Percentiles rank a stretch among this genome's conserved stretches.
Evolutionary conservation across 1,284 basidiomycete species (phyloP).

Genomic region (Mycosarcoma mackinlayi): DNA sequence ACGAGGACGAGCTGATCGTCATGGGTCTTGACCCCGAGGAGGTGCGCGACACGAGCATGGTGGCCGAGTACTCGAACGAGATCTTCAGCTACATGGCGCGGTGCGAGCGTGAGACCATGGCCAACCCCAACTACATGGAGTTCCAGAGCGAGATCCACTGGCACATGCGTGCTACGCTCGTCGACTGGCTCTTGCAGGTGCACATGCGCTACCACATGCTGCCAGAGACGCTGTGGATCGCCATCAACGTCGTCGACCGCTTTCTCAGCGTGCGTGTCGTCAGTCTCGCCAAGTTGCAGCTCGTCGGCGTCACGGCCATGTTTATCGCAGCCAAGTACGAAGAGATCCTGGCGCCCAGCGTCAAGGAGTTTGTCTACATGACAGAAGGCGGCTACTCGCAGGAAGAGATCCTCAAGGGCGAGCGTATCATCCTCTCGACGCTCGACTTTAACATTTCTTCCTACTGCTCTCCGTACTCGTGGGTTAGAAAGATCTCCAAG

Average conservation of each 20-base stretch:
- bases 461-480: constrained; percentile 99
- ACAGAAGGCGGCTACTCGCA: constrained; percentile 88
- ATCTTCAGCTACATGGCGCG: constrained; percentile 93
- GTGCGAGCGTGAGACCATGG: constrained; percentile 83
- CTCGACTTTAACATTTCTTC: constrained; percentile 94
- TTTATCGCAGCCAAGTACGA: constrained; percentile 76
- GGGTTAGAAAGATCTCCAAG: constrained; percentile 96
- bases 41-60: constrained; percentile 92
- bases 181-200: constrained; percentile 75
- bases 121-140: constrained; percentile 92
- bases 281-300: constrained; percentile 75
- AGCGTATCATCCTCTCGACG: constrained; percentile 84
- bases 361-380: constrained; percentile 73
- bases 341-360: constrained; percentile 67
- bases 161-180: constrained; percentile 70
- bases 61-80: constrained; percentile 95
- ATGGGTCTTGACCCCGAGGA: constrained; percentile 72
- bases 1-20: constrained; percentile 62
- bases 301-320: constrained; percentile 76
- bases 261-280: constrained; percentile 76
- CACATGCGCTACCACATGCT: constrained; percentile 77
- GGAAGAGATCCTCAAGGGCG: constrained; percentile 92
- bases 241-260: constrained; percentile 76
- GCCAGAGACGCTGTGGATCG: constrained; percentile 77
- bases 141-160: constrained; percentile 94